Percentiles rank a stretch among this genome's conserved stretches.
Evolutionary conservation across 2,329 filamentous ascomycete species (phyloP).

Genomic region (Fusarium nelsonii): DNA sequence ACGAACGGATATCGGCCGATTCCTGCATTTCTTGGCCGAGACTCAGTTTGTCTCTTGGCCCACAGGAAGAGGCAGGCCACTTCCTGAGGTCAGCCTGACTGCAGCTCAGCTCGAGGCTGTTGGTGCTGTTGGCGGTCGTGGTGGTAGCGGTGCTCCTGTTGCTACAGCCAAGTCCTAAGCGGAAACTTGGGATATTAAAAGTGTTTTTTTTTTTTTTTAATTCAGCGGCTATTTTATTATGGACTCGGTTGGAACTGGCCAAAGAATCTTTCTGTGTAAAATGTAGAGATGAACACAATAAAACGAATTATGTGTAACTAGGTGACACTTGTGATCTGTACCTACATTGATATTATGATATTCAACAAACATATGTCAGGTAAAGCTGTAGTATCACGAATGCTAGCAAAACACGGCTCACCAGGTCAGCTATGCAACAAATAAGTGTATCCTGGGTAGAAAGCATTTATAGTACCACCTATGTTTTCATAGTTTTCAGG

Average conservation of each 20-base stretch:
- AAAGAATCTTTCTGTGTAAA: neutral
- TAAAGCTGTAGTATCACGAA: neutral
- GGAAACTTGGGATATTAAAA: neutral
- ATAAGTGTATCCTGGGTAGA: no score
- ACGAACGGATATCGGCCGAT: constrained; percentile 46
- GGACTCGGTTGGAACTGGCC: neutral
- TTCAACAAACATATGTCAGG: neutral
- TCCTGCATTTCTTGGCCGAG: constrained; percentile 48
- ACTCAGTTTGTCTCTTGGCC: constrained; percentile 50
- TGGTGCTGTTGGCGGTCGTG: constrained; percentile 43
- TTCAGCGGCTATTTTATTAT: neutral
- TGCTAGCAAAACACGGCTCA: no score
- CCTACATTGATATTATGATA: neutral
- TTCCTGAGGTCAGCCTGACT: constrained; percentile 41
- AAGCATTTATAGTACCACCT: no score
- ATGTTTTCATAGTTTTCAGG: no score
- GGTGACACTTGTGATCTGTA: no score
- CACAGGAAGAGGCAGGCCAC: constrained; percentile 44
- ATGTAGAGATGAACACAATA: neutral
- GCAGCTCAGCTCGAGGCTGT: constrained; percentile 41
- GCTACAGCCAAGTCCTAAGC: constrained; percentile 8
- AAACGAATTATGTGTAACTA: neutral
- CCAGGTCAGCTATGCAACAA: no score
- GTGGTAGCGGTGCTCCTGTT: constrained; percentile 25
- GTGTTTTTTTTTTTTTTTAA: constrained; percentile 5